Evolutionary conservation across 2,329 filamentous ascomycete species (phyloP).

Genomic region (Diaporthe caulivora): DNA sequence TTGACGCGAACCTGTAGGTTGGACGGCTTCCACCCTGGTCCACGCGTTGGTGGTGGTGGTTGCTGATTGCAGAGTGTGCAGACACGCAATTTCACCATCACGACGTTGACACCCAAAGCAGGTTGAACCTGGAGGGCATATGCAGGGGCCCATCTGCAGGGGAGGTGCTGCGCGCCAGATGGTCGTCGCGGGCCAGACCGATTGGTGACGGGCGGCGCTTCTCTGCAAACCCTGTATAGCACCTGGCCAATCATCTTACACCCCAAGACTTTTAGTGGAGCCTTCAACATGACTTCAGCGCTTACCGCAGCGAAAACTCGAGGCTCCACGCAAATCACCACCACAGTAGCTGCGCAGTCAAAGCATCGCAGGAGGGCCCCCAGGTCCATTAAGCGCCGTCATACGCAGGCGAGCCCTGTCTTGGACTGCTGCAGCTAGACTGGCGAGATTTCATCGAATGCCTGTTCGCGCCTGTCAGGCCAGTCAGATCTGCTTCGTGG

Average conservation of each 20-base stretch:
- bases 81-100: conserved; percentile 21
- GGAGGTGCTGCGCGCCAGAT: conserved; percentile 34
- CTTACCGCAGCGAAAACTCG: conserved; percentile 20
- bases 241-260: conserved; percentile 37
- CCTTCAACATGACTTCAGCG: conserved; percentile 1
- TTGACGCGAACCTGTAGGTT: neutral
- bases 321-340: neutral
- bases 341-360: neutral
- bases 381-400: conserved; percentile 37
- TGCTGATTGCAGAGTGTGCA: neutral
- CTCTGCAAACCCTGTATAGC: neutral
- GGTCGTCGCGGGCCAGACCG: conserved; percentile 21
- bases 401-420: conserved; percentile 13
- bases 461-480: conserved; percentile 38
- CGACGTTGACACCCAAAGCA: conserved; percentile 7
- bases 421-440: conserved; percentile 22
- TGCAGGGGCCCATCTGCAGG: conserved; percentile 36
- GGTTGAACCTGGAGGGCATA: conserved; percentile 8
- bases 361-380: neutral
- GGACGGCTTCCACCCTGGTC: neutral
- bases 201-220: conserved; percentile 38
- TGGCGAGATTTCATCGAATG: conserved; percentile 39
- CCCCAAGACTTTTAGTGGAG: neutral
- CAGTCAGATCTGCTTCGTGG: conserved; percentile 34
- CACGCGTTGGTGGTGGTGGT: conserved; percentile 10